Percentiles rank a stretch among this genome's conserved stretches.
Conservation (phyloP, 495 filamentous ascomycete genomes). For the Amniculicola lignicola region DNA sequence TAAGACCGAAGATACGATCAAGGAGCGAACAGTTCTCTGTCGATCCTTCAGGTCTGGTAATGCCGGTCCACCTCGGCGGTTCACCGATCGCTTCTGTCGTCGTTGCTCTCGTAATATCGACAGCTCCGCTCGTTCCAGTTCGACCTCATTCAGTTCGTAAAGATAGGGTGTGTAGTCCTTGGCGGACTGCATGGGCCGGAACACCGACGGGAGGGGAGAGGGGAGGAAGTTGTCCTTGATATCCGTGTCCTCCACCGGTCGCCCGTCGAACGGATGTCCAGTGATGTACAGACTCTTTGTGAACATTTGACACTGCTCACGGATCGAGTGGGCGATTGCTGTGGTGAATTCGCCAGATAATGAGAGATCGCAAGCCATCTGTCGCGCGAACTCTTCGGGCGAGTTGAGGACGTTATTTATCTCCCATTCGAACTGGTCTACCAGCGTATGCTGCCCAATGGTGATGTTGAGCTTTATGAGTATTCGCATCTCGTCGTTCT, state of each 20-base stretch:
- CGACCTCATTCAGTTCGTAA: conserved; percentile 84
- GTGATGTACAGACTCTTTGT: conserved; percentile 90
- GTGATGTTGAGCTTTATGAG: conserved; percentile 95
- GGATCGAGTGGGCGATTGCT: conserved; percentile 93
- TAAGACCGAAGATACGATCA: conserved; percentile 85
- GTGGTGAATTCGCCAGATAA: conserved; percentile 95
- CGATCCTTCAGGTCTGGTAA: conserved; percentile 94
- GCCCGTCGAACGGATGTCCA: conserved; percentile 90
- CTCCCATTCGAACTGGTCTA: conserved; percentile 99
- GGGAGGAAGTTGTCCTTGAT: conserved; percentile 79
- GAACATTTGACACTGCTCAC: conserved; percentile 91
- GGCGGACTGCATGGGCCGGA: conserved; percentile 82
- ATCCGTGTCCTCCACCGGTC: conserved; percentile 88
- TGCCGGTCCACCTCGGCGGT: conserved; percentile 88
- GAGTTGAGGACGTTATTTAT: conserved; percentile 92
- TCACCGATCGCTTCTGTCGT: conserved; percentile 90
- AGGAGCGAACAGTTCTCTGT: conserved; percentile 82
- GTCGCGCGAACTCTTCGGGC: conserved; percentile 86
- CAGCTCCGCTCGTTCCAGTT: conserved; percentile 85
- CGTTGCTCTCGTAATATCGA: conserved; percentile 90
- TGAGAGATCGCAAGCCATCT: conserved; percentile 86
- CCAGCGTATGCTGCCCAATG: conserved; percentile 87
- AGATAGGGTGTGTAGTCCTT: conserved; percentile 92
- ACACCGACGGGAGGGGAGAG: conserved; percentile 75
- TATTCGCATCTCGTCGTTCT: conserved; percentile 98